Conservation (phyloP, 192 early-diverging fungal genomes). For the Geranomyces variabilis region DNA sequence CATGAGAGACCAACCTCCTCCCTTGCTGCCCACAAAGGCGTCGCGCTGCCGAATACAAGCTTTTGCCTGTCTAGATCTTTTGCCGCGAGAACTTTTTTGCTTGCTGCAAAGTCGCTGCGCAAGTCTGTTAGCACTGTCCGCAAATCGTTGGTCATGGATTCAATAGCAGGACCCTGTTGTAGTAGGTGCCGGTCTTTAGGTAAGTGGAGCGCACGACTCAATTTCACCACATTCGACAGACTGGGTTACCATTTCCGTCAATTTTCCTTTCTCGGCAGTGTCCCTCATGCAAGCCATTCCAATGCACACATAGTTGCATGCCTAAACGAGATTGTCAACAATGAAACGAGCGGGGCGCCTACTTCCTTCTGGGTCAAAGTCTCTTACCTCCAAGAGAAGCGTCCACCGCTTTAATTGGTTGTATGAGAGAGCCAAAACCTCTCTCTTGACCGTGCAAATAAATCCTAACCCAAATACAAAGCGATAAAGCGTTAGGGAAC, state of each 20-base stretch:
- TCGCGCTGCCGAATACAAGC: too few relatives aligned
- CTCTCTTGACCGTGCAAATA: not conserved
- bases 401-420: not conserved
- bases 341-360: not conserved
- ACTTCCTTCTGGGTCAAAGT: not conserved
- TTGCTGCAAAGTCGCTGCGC: too few relatives aligned
- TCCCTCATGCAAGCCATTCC: not conserved
- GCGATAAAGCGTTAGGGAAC: too few relatives aligned
- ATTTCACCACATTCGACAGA: not conserved
- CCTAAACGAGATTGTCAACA: not conserved
- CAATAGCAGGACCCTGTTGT: too few relatives aligned
- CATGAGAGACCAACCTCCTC: not conserved
- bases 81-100: too few relatives aligned
- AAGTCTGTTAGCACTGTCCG: too few relatives aligned
- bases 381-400: constrained; percentile 6
- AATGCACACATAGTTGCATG: constrained; percentile 16
- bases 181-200: not conserved
- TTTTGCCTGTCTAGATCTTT: too few relatives aligned
- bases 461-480: not conserved
- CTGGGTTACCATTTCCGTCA: not conserved
- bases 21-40: too few relatives aligned
- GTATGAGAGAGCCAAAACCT: not conserved
- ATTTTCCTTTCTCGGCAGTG: not conserved
- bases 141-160: too few relatives aligned
- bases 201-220: not conserved